phyloP scores from a whole-genome alignment of 345 rosid genomes.

The Brassica carinata region DNA sequence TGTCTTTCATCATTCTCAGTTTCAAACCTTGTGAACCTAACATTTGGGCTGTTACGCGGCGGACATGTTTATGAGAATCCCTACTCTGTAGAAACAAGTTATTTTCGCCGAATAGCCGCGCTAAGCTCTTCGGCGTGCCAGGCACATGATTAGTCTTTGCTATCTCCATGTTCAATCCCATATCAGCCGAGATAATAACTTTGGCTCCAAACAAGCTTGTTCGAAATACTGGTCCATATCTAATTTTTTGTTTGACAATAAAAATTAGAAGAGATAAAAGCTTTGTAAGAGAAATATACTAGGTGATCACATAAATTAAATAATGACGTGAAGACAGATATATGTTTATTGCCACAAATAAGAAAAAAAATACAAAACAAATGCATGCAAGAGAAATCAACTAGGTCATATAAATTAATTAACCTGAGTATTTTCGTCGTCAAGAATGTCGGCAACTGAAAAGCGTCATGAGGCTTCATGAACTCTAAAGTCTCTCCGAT shows the following conservation, averaged over 20 bases:
- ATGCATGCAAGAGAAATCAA: not conserved
- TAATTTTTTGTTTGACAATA: not conserved
- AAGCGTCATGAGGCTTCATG: not conserved
- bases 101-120: slow-evolving; percentile 10
- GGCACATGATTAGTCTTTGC: not conserved
- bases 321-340: not conserved
- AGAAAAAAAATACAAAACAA: not conserved
- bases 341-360: not conserved
- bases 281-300: too few species aligned
- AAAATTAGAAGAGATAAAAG: not conserved
- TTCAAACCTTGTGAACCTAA: slow-evolving; percentile 17
- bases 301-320: too few species aligned
- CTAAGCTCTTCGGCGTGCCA: slow-evolving; percentile 8
- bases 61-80: slow-evolving; percentile 15
- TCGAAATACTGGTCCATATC: slow-evolving; percentile 32
- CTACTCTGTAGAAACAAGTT: slow-evolving; percentile 11
- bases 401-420: not conserved
- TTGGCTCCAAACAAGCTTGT: slow-evolving; percentile 34
- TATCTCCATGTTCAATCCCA: slow-evolving; percentile 13
- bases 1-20: slow-evolving; percentile 10
- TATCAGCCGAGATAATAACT: slow-evolving; percentile 17
- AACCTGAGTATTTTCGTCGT: not conserved
- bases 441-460: not conserved
- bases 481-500: slow-evolving; percentile 4
- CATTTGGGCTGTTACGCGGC: slow-evolving; percentile 8